These are phyloP conservation scores for Xylaria cubensis DNA, from an alignment of 495 filamentous ascomycete species.

Conservation along the genomic window DNA sequence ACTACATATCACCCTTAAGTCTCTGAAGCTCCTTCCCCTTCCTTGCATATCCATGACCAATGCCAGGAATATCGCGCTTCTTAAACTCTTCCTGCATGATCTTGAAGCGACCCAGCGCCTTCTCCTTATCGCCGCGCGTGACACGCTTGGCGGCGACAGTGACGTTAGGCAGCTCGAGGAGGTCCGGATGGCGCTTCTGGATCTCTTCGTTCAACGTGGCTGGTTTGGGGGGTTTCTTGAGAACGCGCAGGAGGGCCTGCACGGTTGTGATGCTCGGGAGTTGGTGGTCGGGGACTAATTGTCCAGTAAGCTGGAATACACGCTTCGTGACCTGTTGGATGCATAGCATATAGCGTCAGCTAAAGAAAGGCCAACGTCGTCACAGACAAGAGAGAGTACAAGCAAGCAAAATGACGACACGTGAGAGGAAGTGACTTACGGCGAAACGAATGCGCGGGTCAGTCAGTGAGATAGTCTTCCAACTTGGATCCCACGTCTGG, in stretches of 20 bases:
- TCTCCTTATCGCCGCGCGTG: conserved; percentile 73
- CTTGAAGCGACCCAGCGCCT: conserved; percentile 82
- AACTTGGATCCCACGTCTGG: conserved; percentile 52
- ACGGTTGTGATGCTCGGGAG: conserved; percentile 62
- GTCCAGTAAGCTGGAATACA: conserved; percentile 76
- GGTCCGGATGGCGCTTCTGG: conserved; percentile 43
- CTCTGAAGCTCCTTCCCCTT: conserved; percentile 32
- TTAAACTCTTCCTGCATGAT: conserved; percentile 76
- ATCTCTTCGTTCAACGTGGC: conserved; percentile 57
- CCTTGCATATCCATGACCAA: conserved; percentile 39
- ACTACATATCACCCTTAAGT: conserved; percentile 26
- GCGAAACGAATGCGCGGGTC: conserved; percentile 73
- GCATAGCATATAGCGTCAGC: neutral
- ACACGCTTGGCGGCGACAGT: conserved; percentile 64
- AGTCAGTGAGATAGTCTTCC: conserved; percentile 61
- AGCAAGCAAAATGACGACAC: neutral
- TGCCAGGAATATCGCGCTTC: conserved; percentile 62
- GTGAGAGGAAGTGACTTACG: conserved; percentile 56
- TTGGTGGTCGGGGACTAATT: conserved; percentile 70
- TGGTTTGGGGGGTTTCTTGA: conserved; percentile 65
- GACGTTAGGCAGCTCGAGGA: conserved; percentile 71
- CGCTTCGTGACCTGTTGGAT: conserved; percentile 72
- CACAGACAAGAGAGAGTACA: too few relatives aligned
- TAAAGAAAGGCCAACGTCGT: neutral
- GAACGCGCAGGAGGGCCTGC: conserved; percentile 57